Evolutionary conservation across 2,329 filamentous ascomycete species (phyloP).

Genomic region (Tolypocladium pustulatum): DNA sequence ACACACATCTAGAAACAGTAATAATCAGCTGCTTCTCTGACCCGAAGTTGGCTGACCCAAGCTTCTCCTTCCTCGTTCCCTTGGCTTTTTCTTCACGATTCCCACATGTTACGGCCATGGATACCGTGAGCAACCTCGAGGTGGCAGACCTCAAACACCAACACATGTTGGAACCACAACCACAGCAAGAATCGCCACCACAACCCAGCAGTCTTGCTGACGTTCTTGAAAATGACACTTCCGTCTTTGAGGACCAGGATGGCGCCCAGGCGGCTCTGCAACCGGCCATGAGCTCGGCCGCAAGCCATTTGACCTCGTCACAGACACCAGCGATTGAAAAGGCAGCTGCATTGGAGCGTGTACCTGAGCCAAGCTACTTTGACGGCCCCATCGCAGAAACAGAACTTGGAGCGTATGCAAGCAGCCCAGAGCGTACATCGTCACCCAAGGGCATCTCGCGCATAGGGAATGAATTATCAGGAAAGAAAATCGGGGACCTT

Average conservation of each 20-base stretch:
- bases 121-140: background rate
- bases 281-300: constrained; percentile 45
- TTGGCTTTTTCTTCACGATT: background rate
- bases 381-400: constrained; percentile 7
- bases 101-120: background rate
- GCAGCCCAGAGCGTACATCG: constrained; percentile 11
- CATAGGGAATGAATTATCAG: background rate
- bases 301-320: constrained; percentile 43
- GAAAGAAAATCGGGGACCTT: no score
- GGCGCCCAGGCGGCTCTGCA: constrained; percentile 50
- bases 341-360: constrained; percentile 40
- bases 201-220: constrained; percentile 5
- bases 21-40: background rate
- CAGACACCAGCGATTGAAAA: constrained; percentile 48
- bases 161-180: background rate
- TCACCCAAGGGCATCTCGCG: constrained; percentile 7
- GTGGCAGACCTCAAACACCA: background rate
- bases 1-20: background rate
- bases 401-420: constrained; percentile 8
- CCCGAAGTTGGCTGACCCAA: background rate
- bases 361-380: constrained; percentile 14
- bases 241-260: constrained; percentile 33
- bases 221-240: constrained; percentile 8
- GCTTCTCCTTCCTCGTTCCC: background rate
- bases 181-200: background rate